These are phyloP conservation scores for Talaromyces sp. DNA, from an alignment of 2,329 filamentous ascomycete species.

Conservation along the genomic window DNA sequence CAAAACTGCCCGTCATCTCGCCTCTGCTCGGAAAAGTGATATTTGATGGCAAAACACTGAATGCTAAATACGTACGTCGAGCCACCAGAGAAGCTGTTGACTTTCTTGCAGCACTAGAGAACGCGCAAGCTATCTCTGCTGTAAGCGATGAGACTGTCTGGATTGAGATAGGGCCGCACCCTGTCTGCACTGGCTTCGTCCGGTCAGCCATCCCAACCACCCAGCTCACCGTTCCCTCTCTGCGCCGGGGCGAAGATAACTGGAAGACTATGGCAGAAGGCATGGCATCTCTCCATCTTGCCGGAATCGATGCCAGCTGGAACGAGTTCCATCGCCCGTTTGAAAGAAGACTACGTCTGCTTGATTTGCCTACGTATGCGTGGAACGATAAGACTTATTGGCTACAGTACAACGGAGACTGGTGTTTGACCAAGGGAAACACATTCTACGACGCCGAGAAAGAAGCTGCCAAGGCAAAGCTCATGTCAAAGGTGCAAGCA, in stretches of 20 bases:
- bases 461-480: constrained; percentile 10
- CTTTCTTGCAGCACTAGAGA: constrained; percentile 58
- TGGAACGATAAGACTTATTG: constrained; percentile 70
- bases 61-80: constrained; percentile 58
- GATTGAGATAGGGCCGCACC: constrained; percentile 71
- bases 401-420: constrained; percentile 67
- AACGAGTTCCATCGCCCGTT: constrained; percentile 64
- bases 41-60: constrained; percentile 21
- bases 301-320: constrained; percentile 63
- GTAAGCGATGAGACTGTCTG: constrained; percentile 64
- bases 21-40: constrained; percentile 41
- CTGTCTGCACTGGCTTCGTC: constrained; percentile 63
- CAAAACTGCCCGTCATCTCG: constrained; percentile 41
- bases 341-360: constrained; percentile 51
- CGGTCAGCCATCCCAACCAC: constrained; percentile 56
- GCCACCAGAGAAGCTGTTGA: constrained; percentile 65
- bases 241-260: constrained; percentile 57
- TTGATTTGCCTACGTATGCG: constrained; percentile 63
- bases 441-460: constrained; percentile 20
- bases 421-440: constrained; percentile 64
- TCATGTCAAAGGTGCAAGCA: not conserved
- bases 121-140: constrained; percentile 52
- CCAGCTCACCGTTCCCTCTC: constrained; percentile 53
- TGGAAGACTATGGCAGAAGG: constrained; percentile 60
- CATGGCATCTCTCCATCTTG: constrained; percentile 55